Conservation (phyloP, 352 stramenopile genomes). For the Pythium dissotocum region DNA sequence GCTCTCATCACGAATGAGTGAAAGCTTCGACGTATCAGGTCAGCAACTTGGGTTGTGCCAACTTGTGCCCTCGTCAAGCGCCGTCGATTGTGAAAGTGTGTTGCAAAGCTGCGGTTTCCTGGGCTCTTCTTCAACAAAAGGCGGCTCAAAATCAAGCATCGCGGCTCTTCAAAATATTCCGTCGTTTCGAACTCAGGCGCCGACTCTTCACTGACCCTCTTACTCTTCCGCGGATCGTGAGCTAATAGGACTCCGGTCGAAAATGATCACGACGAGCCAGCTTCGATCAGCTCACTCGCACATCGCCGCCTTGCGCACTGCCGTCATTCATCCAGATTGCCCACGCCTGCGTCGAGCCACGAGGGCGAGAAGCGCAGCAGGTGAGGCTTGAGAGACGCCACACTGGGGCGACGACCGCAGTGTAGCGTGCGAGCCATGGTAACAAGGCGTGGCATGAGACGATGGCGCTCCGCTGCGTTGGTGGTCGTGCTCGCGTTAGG, state of each 20-base stretch:
- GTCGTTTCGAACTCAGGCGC: background rate
- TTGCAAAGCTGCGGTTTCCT: background rate
- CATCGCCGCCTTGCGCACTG: background rate
- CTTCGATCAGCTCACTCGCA: background rate
- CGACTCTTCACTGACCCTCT: conserved; percentile 9
- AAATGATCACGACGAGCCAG: background rate
- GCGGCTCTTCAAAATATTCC: conserved; percentile 12
- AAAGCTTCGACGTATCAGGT: background rate
- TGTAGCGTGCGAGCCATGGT: background rate
- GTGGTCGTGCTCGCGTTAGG: background rate
- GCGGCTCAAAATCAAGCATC: background rate
- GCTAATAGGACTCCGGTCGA: background rate
- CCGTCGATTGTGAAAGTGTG: background rate
- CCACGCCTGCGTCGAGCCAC: background rate
- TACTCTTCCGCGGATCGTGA: background rate
- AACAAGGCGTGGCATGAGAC: background rate
- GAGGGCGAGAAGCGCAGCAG: background rate
- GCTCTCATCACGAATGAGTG: background rate
- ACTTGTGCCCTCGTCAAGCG: background rate
- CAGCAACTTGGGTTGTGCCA: background rate
- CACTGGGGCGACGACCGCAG: background rate
- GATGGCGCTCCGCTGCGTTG: background rate
- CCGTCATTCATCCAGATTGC: background rate
- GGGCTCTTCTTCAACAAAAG: background rate
- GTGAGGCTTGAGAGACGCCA: background rate